Percentiles rank a stretch among this genome's conserved stretches.
Evolutionary conservation across 2,329 filamentous ascomycete species (phyloP).

Genomic region (Colletotrichum spaethianum): DNA sequence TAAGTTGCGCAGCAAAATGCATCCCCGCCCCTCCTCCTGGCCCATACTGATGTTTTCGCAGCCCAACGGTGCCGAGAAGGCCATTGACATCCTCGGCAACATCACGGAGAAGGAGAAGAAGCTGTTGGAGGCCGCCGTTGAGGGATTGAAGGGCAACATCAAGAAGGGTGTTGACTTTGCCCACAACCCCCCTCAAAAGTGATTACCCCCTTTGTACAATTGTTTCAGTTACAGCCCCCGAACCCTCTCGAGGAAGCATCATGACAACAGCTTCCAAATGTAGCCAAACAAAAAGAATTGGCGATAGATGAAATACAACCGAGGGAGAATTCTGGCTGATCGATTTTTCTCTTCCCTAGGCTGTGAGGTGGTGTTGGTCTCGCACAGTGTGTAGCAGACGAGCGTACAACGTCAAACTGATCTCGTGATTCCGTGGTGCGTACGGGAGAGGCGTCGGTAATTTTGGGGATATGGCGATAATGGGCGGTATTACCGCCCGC

Average conservation of each 20-base stretch:
- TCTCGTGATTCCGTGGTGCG: constrained; percentile 24
- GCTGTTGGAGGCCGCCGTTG: constrained; percentile 81
- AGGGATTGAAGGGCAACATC: constrained; percentile 92
- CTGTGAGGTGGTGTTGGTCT: constrained; percentile 45
- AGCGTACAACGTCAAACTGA: constrained; percentile 14
- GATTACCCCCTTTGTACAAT: constrained; percentile 61
- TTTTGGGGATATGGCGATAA: constrained; percentile 22
- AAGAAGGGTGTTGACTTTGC: constrained; percentile 93
- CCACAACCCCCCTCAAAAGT: constrained; percentile 91
- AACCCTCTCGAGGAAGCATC: constrained; percentile 24
- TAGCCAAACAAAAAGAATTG: constrained; percentile 44
- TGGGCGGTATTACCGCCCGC: constrained; percentile 9
- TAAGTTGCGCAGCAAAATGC: constrained; percentile 65
- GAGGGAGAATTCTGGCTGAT: constrained; percentile 48
- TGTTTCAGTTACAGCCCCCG: constrained; percentile 28
- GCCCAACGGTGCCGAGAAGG: constrained; percentile 89
- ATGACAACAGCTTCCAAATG: constrained; percentile 37
- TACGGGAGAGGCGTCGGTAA: constrained; percentile 23
- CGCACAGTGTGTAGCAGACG: constrained; percentile 25
- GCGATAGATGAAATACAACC: constrained; percentile 42
- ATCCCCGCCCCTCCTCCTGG: neutral
- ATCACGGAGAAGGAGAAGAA: constrained; percentile 91
- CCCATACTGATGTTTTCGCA: constrained; percentile 56
- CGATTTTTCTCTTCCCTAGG: constrained; percentile 46
- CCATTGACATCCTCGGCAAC: constrained; percentile 81